Conservation (phyloP, 352 stramenopile species). For the Pythium grandisporangium region DNA sequence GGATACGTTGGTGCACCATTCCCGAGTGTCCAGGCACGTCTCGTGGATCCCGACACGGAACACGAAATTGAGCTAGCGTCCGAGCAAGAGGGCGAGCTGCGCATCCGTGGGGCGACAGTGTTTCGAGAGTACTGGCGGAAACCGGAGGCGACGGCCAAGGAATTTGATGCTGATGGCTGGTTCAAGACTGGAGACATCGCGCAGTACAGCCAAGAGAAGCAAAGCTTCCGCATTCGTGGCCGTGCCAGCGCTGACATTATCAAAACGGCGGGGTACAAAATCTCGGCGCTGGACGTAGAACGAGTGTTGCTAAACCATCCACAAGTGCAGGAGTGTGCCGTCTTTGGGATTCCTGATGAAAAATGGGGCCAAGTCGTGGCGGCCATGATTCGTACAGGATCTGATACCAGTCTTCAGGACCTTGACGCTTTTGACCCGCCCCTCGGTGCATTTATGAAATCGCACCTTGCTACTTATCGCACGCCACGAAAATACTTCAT, state of each 20-base stretch:
- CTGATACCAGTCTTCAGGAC: constrained; percentile 5
- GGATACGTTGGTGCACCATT: constrained; percentile 83
- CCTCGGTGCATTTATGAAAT: constrained; percentile 40
- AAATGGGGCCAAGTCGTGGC: constrained; percentile 80
- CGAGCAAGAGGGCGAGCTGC: constrained; percentile 66
- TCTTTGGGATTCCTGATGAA: constrained; percentile 80
- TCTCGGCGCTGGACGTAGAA: constrained; percentile 89
- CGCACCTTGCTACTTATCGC: constrained; percentile 79
- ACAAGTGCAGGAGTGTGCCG: constrained; percentile 68
- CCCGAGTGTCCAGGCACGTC: constrained; percentile 66
- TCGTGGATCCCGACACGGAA: constrained; percentile 72
- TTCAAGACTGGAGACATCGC: constrained; percentile 90
- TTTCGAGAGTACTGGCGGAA: constrained; percentile 86
- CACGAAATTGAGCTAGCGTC: constrained; percentile 21
- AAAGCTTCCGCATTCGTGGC: constrained; percentile 86
- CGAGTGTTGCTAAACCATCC: constrained; percentile 76
- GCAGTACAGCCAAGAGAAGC: constrained; percentile 48
- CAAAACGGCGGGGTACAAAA: constrained; percentile 89
- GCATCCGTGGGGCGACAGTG: constrained; percentile 78
- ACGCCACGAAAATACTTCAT: constrained; percentile 67
- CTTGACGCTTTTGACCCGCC: constrained; percentile 14
- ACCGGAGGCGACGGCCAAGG: constrained; percentile 72
- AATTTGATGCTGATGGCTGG: constrained; percentile 80
- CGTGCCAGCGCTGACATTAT: constrained; percentile 89
- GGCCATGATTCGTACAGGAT: constrained; percentile 51